Evolutionary conservation across 1,284 basidiomycete species (phyloP), one percentile per base, ranked within the genome.

Genomic region (Puccinia horiana): DNA sequence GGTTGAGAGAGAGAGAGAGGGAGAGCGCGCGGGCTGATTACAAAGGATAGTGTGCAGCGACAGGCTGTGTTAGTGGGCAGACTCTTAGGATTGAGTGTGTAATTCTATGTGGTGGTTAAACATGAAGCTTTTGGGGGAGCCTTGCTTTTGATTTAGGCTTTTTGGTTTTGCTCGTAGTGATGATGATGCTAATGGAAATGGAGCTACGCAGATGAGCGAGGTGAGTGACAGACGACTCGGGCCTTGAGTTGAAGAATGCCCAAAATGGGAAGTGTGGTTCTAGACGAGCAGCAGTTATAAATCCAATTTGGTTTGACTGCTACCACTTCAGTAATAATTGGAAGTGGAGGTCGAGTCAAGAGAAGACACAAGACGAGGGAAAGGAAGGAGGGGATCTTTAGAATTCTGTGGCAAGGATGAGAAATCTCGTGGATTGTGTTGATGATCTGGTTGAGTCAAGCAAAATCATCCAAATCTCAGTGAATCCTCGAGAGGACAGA

Each of bases 11-110:
- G 65, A n/a, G 44, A 44, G 9, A 63, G 26, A 37, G 35, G 2
- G 58, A 63, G 58, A 63, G 49, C 8, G 58, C 6, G 58, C 65
- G 65, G n/a, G 35, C 23, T 26, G 20, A 42, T 35, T 35, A 61
- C 26, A 61, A 61, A 61, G 35, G 58, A 61, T 61, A 61, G 58
- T 61, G 58, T 61, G 58, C 58, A 61, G 32, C 58, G 35, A 35
- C 29, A 5, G 49, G 42, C 42, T 44, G 42, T 44, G 42, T 52
- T 18, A 20, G 11, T 52, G 49, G 49, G 4, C 11, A 52, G 49
- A 52, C 49, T 52, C 20, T 52, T 52, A n/a, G n/a, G n/a, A n/a
- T 52, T 47, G 44, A 47, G 44, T 47, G 16, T 47, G 44, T 47
- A 47, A 47, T 47, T 47, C 44, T 47, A 47, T 47, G 44, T 47